These are phyloP conservation scores for Globisporangium nodosum DNA, from an alignment of 352 stramenopile species.

Conservation along the genomic window DNA sequence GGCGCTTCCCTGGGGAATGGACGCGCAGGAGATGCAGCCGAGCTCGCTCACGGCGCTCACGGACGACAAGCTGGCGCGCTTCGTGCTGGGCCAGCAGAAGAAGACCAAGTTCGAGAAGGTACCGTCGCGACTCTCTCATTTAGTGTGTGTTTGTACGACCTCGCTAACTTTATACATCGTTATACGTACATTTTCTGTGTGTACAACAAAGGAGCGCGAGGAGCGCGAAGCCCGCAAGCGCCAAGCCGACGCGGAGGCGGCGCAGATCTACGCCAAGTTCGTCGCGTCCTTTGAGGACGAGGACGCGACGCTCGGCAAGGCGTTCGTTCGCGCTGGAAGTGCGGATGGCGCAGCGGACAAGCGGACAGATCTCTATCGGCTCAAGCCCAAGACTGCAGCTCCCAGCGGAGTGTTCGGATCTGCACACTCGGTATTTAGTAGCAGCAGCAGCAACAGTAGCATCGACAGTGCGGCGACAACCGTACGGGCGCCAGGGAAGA, in stretches of 20 bases:
- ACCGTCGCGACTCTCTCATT: not conserved
- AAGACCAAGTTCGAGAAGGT: constrained; percentile 88
- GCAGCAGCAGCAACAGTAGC: not conserved
- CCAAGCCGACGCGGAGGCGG: constrained; percentile 79
- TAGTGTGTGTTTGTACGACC: not conserved
- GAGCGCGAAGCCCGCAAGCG: constrained; percentile 80
- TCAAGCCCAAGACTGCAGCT: constrained; percentile 17
- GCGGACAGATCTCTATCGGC: constrained; percentile 25
- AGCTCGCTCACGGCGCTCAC: constrained; percentile 60
- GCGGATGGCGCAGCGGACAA: not conserved
- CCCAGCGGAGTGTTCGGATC: not conserved
- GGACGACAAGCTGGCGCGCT: constrained; percentile 75
- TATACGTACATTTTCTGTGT: not conserved
- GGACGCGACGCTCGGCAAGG: constrained; percentile 51
- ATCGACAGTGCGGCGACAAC: constrained; percentile 1
- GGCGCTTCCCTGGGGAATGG: constrained; percentile 57
- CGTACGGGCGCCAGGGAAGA: constrained; percentile 17
- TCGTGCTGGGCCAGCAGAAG: constrained; percentile 72
- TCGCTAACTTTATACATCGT: too few relatives aligned
- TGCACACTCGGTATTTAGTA: not conserved
- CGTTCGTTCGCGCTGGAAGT: constrained; percentile 40
- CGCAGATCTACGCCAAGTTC: constrained; percentile 87
- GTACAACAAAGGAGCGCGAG: constrained; percentile 43
- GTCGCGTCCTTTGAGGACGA: constrained; percentile 86
- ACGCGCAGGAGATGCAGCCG: constrained; percentile 58